Evolutionary conservation across 805 yeast species (phyloP), one percentile per base, ranked within the genome.

Genomic region (Saccharomycopsis microspora): DNA sequence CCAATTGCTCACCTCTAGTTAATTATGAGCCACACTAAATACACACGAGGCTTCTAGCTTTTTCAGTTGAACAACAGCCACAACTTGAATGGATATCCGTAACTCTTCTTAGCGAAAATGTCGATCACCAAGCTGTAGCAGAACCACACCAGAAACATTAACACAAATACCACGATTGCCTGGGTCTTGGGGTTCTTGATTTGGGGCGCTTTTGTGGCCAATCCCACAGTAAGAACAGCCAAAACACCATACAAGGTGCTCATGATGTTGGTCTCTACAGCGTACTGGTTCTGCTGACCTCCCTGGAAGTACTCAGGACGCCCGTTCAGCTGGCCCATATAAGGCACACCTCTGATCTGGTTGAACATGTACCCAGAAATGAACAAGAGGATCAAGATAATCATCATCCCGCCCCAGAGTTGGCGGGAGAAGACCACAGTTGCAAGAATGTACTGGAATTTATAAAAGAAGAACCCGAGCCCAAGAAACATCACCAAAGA

Each of bases 361-460:
- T 87, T 89, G 74, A 79, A 93, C 98, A 93, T 93, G 66, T 88
- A 84, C 11, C 98, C 98, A 5, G 90, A 71, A 43, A 76, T 78
- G 70, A 89, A 85, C 56, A 88, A 66, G 51, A 89, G 67, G 36
- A 85, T 73, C 19, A 75, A 56, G 48, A 83, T 67, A n/a, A 85
- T 68, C 3, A 85, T 72, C 7, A 75, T 41, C 1, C 78, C 75
- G 41, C 85, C 82, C 97, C 97, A 93, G 38, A 85, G 58, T 43
- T 74, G 65, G 56, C 72, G 80, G 39, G 77, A 73, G 30, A 67
- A 63, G 8, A 78, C 41, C 4, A 85, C 43, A 10, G 62, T 54
- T 2, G 55, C 38, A 10, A 81, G 62, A 29, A 68, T 58, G 5
- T 55, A 52, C 49, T 65, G 52, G 54, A 63, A 62, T 50, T 57